Conservation (phyloP, 2,329 filamentous ascomycete genomes). For the Colletotrichum australisinense region DNA sequence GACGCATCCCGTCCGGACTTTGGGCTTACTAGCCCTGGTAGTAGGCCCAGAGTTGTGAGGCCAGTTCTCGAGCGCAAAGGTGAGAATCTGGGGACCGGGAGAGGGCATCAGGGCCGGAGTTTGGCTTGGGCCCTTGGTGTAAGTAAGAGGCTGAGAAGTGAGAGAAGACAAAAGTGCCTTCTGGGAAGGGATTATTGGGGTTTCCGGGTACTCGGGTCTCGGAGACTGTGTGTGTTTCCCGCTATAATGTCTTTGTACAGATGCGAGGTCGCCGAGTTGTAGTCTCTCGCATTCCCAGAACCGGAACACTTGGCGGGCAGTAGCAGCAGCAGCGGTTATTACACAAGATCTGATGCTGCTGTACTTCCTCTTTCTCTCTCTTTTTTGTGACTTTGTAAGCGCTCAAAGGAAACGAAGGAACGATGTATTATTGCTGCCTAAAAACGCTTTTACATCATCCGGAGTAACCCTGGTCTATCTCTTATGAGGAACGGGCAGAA, state of each 20-base stretch:
- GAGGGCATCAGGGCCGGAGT: neutral
- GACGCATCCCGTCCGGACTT: slow-evolving; percentile 36
- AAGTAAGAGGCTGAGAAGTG: neutral
- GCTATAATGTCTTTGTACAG: neutral
- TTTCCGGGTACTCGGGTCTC: neutral
- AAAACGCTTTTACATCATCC: neutral
- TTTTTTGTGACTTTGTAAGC: neutral
- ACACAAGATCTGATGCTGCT: neutral
- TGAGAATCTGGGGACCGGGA: slow-evolving; percentile 16
- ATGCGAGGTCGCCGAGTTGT: neutral
- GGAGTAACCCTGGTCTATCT: too few relatives aligned
- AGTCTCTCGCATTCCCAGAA: neutral
- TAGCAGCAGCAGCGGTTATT: neutral
- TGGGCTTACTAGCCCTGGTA: slow-evolving; percentile 35
- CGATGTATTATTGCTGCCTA: neutral
- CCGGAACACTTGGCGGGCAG: neutral
- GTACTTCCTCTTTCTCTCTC: neutral
- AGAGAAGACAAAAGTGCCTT: neutral
- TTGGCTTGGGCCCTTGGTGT: neutral
- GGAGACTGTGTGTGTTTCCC: neutral
- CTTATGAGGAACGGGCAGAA: neutral
- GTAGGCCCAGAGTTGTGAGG: slow-evolving; percentile 16
- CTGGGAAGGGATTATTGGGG: neutral
- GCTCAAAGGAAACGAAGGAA: neutral
- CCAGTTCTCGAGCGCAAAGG: slow-evolving; percentile 29